Evolutionary conservation across 23 red algal genomes (phyloP), one percentile per base, ranked within the genome.

Genomic region (Agarophyton chilense): DNA sequence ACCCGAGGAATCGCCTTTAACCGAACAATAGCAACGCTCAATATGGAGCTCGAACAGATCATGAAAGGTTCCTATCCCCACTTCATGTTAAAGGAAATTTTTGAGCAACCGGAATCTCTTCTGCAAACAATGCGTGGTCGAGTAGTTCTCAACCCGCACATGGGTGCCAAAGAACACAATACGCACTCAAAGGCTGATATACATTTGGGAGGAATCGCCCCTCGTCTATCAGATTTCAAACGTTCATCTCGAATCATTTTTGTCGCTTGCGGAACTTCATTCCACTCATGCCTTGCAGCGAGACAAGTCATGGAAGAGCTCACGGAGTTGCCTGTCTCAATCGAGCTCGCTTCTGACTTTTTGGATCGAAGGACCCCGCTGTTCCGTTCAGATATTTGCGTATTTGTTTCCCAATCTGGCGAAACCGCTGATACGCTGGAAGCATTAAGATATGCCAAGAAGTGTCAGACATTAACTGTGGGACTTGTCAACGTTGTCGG

Each of bases 11-110:
- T 98, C 17, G 61, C 83, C 13, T 88, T 76, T 7, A 98, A 95
- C 51, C 67, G 96, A 34, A 75, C 61, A 34, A 89, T 98, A 29
- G 77, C 67, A 49, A 98, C 96, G 3, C 79, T 98, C 29, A 79
- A 95, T 41, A 81, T 98, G 82, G 96, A 98, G 82, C 77, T 98
- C 29, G 88, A 98, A 43, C 84, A 95, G 33, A 98, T 98, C 64
- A 95, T 95, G 93, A 95, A 93, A 68, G 96, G 96, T 51, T 66
- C 68, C 2, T 98, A 94, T 67, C 89, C 91, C 26, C 93, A 95
- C 47, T 98, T 96, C 78, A 98, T 98, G 96, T 82, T 93, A 61
- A 98, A 98, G 63, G 96, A 98, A 81, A 98, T 98, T 55, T 98
- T 83, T 58, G 96, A 98, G 61, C 96, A 98, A 75, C 93, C 96